These are phyloP conservation scores for Aspergillus jensenii DNA, from an alignment of 2,329 filamentous ascomycete species.

Conservation along the genomic window DNA sequence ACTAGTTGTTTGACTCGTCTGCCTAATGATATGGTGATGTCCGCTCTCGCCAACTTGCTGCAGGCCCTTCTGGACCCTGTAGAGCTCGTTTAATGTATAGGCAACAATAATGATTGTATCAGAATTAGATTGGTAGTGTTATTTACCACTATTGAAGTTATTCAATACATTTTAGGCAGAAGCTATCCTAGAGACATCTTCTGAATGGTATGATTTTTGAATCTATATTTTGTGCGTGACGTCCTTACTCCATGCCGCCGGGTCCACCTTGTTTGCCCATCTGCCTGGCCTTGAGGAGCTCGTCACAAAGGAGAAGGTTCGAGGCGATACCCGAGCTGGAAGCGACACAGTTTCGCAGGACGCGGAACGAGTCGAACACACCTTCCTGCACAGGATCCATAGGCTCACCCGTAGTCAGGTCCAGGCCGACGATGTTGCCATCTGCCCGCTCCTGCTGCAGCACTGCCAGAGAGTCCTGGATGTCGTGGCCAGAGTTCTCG, in stretches of 20 bases:
- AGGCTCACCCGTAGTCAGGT: constrained; percentile 81
- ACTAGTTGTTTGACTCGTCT: neutral
- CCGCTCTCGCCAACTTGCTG: neutral
- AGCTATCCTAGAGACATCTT: constrained; percentile 2
- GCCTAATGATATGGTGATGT: neutral
- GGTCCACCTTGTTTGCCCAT: constrained; percentile 63
- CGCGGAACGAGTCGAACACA: constrained; percentile 94
- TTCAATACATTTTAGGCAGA: constrained; percentile 21
- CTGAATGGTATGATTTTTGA: constrained; percentile 4
- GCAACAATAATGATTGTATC: neutral
- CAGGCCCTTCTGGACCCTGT: neutral
- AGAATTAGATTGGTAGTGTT: neutral
- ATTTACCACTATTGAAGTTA: constrained; percentile 11
- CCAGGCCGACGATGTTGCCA: constrained; percentile 81
- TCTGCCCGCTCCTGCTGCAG: constrained; percentile 84
- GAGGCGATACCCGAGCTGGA: constrained; percentile 94
- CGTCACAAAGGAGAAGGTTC: constrained; percentile 92
- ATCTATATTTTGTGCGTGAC: constrained; percentile 23
- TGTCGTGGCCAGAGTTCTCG: constrained; percentile 92
- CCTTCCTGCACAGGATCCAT: constrained; percentile 95
- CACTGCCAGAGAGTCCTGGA: constrained; percentile 86
- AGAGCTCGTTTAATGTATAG: neutral
- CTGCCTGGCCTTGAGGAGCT: constrained; percentile 95
- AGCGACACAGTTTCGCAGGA: constrained; percentile 88
- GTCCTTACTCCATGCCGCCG: constrained; percentile 43